These are phyloP conservation scores for Ceratocystis papillata DNA, from an alignment of 2,329 filamentous ascomycete species.

Conservation along the genomic window DNA sequence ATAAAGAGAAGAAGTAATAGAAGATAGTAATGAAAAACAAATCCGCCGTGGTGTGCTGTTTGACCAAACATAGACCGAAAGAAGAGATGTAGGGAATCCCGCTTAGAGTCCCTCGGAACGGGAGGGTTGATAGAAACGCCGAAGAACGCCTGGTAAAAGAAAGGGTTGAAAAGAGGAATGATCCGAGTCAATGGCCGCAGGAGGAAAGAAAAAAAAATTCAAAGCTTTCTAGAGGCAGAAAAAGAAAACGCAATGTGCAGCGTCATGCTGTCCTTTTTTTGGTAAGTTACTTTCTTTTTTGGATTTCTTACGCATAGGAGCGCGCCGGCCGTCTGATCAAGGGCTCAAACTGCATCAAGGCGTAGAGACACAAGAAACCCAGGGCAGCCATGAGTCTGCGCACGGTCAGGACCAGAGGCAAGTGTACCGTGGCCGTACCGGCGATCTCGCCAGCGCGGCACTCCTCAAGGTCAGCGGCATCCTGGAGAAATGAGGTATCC, in stretches of 20 bases:
- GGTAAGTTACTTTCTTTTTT: background rate
- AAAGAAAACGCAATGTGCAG: conserved; percentile 6
- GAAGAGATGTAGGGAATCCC: conserved; percentile 15
- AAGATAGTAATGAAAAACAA: conserved; percentile 11
- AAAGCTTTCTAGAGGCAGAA: conserved; percentile 12
- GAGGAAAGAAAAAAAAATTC: conserved; percentile 2
- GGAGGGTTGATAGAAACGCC: conserved; percentile 1
- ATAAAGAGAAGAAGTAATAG: conserved; percentile 8
- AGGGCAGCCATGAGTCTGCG: conserved; percentile 22
- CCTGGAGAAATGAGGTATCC: conserved; percentile 19
- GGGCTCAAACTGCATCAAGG: conserved; percentile 24
- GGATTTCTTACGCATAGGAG: conserved; percentile 21
- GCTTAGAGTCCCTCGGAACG: background rate
- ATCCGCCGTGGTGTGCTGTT: conserved; percentile 23
- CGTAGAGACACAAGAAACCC: conserved; percentile 23
- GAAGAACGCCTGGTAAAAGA: background rate
- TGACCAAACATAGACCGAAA: conserved; percentile 24
- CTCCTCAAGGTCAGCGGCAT: conserved; percentile 23
- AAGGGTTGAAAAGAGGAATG: background rate
- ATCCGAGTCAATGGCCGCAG: background rate
- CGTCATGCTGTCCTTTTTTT: background rate
- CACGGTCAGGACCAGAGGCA: conserved; percentile 23
- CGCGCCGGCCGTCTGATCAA: conserved; percentile 23
- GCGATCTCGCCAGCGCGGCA: conserved; percentile 13
- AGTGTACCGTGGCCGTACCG: background rate